Evolutionary conservation across 768 basidiomycete genomes (phyloP), one percentile per base, ranked within the genome.

Genomic region (Saitozyma podzolica): DNA sequence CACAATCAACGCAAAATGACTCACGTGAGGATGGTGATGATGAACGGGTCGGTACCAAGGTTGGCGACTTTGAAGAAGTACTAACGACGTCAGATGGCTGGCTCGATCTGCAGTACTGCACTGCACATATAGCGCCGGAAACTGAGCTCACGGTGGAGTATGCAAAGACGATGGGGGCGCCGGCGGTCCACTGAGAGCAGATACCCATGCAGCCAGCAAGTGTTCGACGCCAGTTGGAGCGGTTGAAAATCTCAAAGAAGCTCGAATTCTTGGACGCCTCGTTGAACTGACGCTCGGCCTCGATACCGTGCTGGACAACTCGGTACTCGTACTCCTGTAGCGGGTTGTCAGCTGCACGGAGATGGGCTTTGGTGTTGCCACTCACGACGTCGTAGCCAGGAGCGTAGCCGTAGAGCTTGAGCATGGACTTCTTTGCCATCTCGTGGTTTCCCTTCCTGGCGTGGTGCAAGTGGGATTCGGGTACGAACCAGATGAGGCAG

Each of bases 241-340:
- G 64, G 20, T 54, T 54, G 67, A 68, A 68, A 52, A 62, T 65
- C n/a, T 68, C 64, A n/a, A 55, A 10, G 53, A 51, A 68, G 37
- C 13, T 17, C 8, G 59, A 39, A 6, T 51, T 37, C 8, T 43
- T 37, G 14, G 14, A 13, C 8, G 19, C 50, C 2, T 11, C 48
- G 13, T 9, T 40, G 40, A 56, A 43, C 9, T 11, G 16, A n/a
- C 52, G 16, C 58, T 68, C 64, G n/a, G n/a, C 56, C 45, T 68
- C 59, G 50, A 68, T 65, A 42, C 56, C 56, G 11, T 65, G 29
- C 45, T 68, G 20, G 41, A 68, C 59, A 41, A 68, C 67, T n/a
- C 40, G 39, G 40, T 68, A 68, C 54, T 68, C 67, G 20, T 50
- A 62, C 14, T 65, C 62, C 62, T 62, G 50, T 9, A 47, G 29